phyloP scores from a whole-genome alignment of 768 basidiomycete genomes.

The Crassisporium funariophilum region DNA sequence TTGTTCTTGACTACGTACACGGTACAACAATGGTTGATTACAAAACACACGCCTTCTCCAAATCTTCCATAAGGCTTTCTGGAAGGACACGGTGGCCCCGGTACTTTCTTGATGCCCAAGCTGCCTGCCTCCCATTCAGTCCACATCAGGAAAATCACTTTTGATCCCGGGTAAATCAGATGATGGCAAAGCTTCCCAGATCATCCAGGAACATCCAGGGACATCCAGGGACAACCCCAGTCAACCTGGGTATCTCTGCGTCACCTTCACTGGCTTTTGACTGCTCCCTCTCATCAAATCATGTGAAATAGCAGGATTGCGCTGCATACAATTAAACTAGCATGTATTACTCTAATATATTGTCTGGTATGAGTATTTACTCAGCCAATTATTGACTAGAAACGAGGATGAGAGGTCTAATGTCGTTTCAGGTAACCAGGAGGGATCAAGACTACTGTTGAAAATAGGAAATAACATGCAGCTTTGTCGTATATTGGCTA shows the following conservation, averaged over 20 bases:
- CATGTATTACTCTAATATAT: constrained; percentile 12
- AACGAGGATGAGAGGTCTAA: constrained; percentile 22
- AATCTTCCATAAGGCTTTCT: constrained; percentile 4
- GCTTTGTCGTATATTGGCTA: constrained; percentile 29
- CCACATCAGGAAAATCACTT: no score
- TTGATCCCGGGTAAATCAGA: no score
- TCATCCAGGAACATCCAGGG: no score
- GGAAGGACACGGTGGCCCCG: constrained; percentile 22
- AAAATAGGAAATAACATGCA: constrained; percentile 33
- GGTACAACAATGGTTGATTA: neutral
- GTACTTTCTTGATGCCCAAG: constrained; percentile 22
- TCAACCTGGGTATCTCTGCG: no score
- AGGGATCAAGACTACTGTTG: neutral
- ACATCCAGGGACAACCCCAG: no score
- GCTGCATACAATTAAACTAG: no score
- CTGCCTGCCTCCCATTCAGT: constrained; percentile 19
- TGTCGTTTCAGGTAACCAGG: neutral
- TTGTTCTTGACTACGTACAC: neutral
- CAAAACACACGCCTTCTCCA: no score
- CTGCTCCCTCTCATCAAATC: no score
- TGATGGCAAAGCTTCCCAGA: no score
- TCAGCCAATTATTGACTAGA: constrained; percentile 28
- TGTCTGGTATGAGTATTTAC: constrained; percentile 28
- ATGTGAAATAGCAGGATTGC: no score
- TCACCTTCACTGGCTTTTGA: no score